Percentiles rank a stretch among this genome's conserved stretches.
phyloP scores from a whole-genome alignment of 495 filamentous ascomycete genomes.

The Aspergillus mulundensis region DNA sequence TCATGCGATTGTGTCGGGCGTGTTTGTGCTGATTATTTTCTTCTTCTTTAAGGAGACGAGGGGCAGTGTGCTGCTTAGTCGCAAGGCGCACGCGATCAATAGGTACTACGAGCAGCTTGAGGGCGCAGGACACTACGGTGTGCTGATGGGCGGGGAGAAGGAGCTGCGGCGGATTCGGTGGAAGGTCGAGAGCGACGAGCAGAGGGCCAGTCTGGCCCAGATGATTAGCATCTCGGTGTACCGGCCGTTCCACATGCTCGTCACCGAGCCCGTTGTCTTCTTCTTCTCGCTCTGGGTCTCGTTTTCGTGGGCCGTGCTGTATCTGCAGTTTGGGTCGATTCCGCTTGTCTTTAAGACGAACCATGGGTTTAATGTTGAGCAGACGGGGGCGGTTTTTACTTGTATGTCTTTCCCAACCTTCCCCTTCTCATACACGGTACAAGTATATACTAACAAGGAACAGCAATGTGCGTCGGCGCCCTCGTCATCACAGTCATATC shows the following conservation, averaged over 20 bases:
- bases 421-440: too few relatives aligned
- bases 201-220: slow-evolving; percentile 61
- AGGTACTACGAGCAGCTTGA: slow-evolving; percentile 75
- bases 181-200: slow-evolving; percentile 81
- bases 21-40: slow-evolving; percentile 59
- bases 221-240: slow-evolving; percentile 73
- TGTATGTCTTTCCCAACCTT: slow-evolving; percentile 26
- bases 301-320: slow-evolving; percentile 88
- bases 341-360: slow-evolving; percentile 71
- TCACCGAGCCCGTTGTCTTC: slow-evolving; percentile 91
- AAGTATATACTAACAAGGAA: not conserved
- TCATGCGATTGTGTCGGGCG: slow-evolving; percentile 66
- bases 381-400: slow-evolving; percentile 69
- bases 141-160: slow-evolving; percentile 45
- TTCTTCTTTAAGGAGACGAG: slow-evolving; percentile 78
- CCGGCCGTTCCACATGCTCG: slow-evolving; percentile 79
- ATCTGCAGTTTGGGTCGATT: slow-evolving; percentile 75
- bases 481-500: slow-evolving; percentile 67
- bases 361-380: slow-evolving; percentile 64
- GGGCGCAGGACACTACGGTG: slow-evolving; percentile 58
- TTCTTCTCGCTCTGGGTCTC: slow-evolving; percentile 90
- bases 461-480: slow-evolving; percentile 63
- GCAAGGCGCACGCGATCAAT: slow-evolving; percentile 72
- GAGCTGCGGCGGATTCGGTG: slow-evolving; percentile 65
- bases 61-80: slow-evolving; percentile 73